Evolutionary conservation across 441 rosid genomes (phyloP), one percentile per base, ranked within the genome.

Genomic region (Adansonia rubrostipa): DNA sequence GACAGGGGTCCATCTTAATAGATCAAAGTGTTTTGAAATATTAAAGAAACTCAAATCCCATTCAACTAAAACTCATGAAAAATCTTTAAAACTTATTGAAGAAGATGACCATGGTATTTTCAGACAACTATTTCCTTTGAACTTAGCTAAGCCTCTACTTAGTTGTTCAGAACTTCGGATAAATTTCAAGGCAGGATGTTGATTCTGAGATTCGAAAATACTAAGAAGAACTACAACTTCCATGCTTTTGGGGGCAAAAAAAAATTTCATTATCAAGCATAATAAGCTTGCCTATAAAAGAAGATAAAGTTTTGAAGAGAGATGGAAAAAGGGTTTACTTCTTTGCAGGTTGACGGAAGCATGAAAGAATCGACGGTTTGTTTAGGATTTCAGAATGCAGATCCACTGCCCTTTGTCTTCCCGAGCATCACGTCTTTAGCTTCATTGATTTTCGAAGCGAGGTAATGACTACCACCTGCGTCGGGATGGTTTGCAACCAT

Each of bases 401-500:
- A 84, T 48, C 80, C 78, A 5, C 84, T 45, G 78, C 64, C 80
- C 6, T 36, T 80, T 20, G 78, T 68, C 74, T 82, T 84, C 19
- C 88, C 80, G 10, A 86, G 87, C 69, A 64, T 64, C 69, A 64
- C 69, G 40, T 84, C 85, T 84, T 86, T 86, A 28, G 87, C 88
- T 82, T 86, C 87, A 66, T 86, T 84, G 69, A 86, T 84, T 82
- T 86, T 86, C 3, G 88, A 84, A 6, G 86, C 95, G 0, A 86
- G 81, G 79, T 86, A 86, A 44, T 86, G 85, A 47, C 86, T 86
- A 6, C 86, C 88, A 73, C 89, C 89, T 0, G 86, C 83, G 69
- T 87, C 89, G 0, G 89, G 89, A 79, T 87, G 89, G 81, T 87
- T 87, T 0, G 88, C 89, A 3, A 88, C 89, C 93, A 91, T 91